Conservation (phyloP, 371 early-diverging fungal species). For the Apophysomyces sp. region DNA sequence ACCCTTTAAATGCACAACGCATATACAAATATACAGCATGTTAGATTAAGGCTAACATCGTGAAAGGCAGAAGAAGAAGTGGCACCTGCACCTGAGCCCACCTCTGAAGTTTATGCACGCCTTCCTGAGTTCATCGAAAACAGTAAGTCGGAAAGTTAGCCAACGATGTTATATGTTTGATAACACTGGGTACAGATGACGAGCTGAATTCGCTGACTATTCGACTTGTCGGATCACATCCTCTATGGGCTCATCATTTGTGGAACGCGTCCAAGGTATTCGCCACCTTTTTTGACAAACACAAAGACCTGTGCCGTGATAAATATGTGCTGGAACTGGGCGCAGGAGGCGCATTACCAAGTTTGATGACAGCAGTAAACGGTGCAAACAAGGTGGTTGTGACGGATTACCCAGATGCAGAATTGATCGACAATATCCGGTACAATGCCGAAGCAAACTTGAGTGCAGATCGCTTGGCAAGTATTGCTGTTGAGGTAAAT, state of each 20-base stretch:
- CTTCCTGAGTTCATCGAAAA: slow-evolving; percentile 20
- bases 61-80: slow-evolving; percentile 33
- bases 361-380: slow-evolving; percentile 73
- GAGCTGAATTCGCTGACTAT: slow-evolving; percentile 38
- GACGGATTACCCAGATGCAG: slow-evolving; percentile 90
- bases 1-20: background rate
- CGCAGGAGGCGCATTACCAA: slow-evolving; percentile 89
- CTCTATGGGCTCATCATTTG: slow-evolving; percentile 87
- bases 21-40: background rate
- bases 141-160: background rate
- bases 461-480: slow-evolving; percentile 11
- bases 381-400: slow-evolving; percentile 77
- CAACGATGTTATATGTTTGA: background rate
- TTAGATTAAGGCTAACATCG: background rate
- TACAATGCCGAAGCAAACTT: slow-evolving; percentile 60
- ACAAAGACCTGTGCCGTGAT: slow-evolving; percentile 53
- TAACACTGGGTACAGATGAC: slow-evolving; percentile 5
- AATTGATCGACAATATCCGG: slow-evolving; percentile 75
- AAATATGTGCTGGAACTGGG: slow-evolving; percentile 88
- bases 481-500: slow-evolving; percentile 23
- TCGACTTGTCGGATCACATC: slow-evolving; percentile 75
- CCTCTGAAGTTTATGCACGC: slow-evolving; percentile 51
- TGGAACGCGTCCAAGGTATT: slow-evolving; percentile 91
- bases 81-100: slow-evolving; percentile 49
- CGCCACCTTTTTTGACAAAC: slow-evolving; percentile 73